Base-by-base conservation (phyloP, 2,329 filamentous ascomycete species). In the Neodidymelliopsis sp. region DNA sequence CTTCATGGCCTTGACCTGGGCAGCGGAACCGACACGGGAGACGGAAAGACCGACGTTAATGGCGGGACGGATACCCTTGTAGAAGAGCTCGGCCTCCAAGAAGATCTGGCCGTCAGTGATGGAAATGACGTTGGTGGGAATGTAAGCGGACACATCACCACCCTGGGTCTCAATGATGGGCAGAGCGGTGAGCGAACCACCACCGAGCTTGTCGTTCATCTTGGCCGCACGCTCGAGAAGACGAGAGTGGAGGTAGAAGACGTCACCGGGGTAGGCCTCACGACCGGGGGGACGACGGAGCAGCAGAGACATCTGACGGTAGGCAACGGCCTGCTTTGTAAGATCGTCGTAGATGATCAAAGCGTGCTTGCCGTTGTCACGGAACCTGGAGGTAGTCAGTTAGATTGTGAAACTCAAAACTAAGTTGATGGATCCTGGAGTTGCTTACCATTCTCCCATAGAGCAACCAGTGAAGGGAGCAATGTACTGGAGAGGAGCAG, bases 1-100 rank as follows among this genome's bases (percentile, higher is more conserved):
- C 88, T 99, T 99, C 94, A 99, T 99, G 82, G 94, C 92, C 90
- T 97, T 99, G 79, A 97, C 86, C 86, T 99, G 94, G 76, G 94
- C 94, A 77, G 94, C 91, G 74, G 94, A 99, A 78, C 94, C 94
- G 88, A 99, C 94, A 90, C 94, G 94, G 69, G 94, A 99, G 71
- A 99, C 94, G 73, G 94, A 99, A 70, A 99, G 90, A 94, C 94
- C 94, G 89, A 99, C 94, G 87, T 99, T 99, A 80, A 99, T 99
- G 82, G 94, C 94, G 72, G 94, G 94, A 75, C 94, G 93, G 80
- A 99, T 82, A 95, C 94, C 94, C 90, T 99, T 99, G 91, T 97
- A 97, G 89, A 97, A 99, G 63, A 97, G 85, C 81, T 99, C 94
- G 67, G 93, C 81, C 82, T 99, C 94, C 84, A 99, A 85, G 90